Evolutionary conservation across 2,329 filamentous ascomycete genomes (phyloP), one percentile per base, ranked within the genome.

Genomic region (Metarhizium guizhouense): DNA sequence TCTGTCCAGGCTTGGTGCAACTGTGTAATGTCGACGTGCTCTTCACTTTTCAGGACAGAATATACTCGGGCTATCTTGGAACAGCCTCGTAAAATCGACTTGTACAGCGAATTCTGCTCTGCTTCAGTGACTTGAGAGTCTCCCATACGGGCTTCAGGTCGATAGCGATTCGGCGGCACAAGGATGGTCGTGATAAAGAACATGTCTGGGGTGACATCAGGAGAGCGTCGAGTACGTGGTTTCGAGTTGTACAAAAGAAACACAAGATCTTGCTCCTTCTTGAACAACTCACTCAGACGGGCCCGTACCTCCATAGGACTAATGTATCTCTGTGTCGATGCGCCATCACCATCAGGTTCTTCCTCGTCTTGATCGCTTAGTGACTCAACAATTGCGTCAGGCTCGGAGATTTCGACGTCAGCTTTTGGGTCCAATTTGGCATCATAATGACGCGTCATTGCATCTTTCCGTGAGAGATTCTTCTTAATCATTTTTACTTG

Each of bases 151-250:
- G 91, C 90, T 68, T 95, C 90, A 13, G 94, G 92, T 45, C 94
- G 85, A 70, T 87, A 99, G 63, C 86, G 87, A 68, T 96, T 99
- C 2, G 94, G 94, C 2, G 95, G 91, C 0, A 99, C 90, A 14
- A 97, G 77, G 53, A 99, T 76, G 40, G 85, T 86, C 56, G 88
- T 85, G 56, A 97, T 78, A 73, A 99, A 99, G 73, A 99, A 97
- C 85, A 97, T 96, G 62, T 96, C 88, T 1, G 90, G 83, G 2
- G 76, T 84, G n/a, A 90, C 76, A 18, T 74, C 74, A 6, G 72
- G 72, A 42, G 77, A 72, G 55, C 79, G 82, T 67, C 82, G 85
- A 4, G 79, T 75, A 8, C 70, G 69, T 4, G 86, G 83, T 56
- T 87, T 85, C 18, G 89, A 87, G 66, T 85, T 87, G 72, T 96